Evolutionary conservation across 306 rosid genomes (phyloP).

Genomic region (Calophaca sinica): DNA sequence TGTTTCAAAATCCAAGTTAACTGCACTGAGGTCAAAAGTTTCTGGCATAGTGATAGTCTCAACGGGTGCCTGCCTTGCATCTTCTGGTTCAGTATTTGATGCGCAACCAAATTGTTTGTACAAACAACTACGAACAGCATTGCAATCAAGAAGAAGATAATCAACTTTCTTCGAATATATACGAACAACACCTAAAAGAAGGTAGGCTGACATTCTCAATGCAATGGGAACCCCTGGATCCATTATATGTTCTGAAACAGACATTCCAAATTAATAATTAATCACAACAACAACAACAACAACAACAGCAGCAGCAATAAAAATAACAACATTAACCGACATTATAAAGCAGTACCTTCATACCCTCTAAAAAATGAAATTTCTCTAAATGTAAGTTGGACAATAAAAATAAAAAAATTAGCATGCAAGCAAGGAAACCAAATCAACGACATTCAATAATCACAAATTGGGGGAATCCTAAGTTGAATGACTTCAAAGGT

Average conservation of each 20-base stretch:
- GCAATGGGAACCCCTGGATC: constrained; percentile 94
- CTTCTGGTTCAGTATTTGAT: constrained; percentile 69
- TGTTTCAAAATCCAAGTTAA: constrained; percentile 50
- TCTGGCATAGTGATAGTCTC: constrained; percentile 74
- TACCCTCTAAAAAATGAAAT: neutral
- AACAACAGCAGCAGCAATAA: neutral
- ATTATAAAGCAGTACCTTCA: neutral
- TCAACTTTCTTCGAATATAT: constrained; percentile 91
- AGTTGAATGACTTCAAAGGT: neutral
- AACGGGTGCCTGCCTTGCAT: constrained; percentile 71
- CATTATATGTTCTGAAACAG: constrained; percentile 72
- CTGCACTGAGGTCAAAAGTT: constrained; percentile 72
- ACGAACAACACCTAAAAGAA: constrained; percentile 82
- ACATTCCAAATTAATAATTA: constrained; percentile 2
- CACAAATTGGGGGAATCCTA: neutral
- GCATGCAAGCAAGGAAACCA: neutral
- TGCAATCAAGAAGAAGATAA: constrained; percentile 71
- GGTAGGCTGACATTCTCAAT: constrained; percentile 83
- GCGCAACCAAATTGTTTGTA: constrained; percentile 61
- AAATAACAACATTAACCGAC: neutral
- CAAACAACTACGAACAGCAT: constrained; percentile 50
- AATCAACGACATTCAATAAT: neutral
- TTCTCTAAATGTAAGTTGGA: neutral
- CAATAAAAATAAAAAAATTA: neutral
- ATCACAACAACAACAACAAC: neutral